Percentiles rank a stretch among this genome's conserved stretches.
phyloP scores from a whole-genome alignment of 228 moss, liverwort and hornwort genomes.

The Sphagnum magellanicum region DNA sequence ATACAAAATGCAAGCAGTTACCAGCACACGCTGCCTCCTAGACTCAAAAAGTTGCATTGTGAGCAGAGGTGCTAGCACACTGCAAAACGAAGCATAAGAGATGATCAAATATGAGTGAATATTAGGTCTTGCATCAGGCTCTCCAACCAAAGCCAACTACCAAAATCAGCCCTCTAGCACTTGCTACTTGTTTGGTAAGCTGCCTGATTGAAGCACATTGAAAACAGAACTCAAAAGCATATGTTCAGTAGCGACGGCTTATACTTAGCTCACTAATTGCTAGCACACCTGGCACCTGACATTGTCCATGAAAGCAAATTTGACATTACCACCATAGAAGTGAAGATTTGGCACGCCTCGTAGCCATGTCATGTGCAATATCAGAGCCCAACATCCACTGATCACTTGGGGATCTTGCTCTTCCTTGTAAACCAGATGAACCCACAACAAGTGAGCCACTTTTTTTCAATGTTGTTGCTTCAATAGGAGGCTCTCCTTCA shows the following conservation, averaged over 20 bases:
- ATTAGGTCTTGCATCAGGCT: too few relatives aligned
- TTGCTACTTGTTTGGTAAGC: too few relatives aligned
- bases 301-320: too few relatives aligned
- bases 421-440: conserved; percentile 22
- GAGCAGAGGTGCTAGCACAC: conserved; percentile 80
- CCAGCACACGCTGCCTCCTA: conserved; percentile 83
- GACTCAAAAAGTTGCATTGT: conserved; percentile 84
- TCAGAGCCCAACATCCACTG: conserved; percentile 51
- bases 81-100: conserved; percentile 11
- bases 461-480: conserved; percentile 15
- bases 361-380: conserved; percentile 53
- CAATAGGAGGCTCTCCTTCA: conserved; percentile 26
- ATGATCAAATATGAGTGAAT: too few relatives aligned
- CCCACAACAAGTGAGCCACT: conserved; percentile 17
- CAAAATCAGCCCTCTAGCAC: too few relatives aligned
- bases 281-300: too few relatives aligned
- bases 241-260: too few relatives aligned
- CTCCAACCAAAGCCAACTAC: too few relatives aligned
- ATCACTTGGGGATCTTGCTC: conserved; percentile 48
- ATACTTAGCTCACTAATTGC: too few relatives aligned
- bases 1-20: conserved; percentile 73
- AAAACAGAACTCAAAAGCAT: too few relatives aligned
- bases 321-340: conserved; percentile 70
- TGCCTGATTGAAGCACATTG: too few relatives aligned
- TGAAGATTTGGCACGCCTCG: conserved; percentile 69